Conservation (phyloP, 768 basidiomycete genomes). For the Amanita subjunquillea region DNA sequence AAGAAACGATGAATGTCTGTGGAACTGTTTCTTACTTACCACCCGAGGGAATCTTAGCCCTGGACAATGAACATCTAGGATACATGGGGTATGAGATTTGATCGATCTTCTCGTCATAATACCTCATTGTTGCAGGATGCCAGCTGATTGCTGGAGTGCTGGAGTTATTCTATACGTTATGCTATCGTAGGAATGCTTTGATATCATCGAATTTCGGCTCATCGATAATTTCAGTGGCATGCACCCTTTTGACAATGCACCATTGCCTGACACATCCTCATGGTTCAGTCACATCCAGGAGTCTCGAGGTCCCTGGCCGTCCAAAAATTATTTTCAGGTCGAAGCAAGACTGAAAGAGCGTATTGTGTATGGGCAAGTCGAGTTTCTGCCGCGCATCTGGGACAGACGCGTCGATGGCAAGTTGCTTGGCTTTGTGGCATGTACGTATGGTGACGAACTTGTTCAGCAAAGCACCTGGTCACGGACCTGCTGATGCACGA, state of each 20-base stretch:
- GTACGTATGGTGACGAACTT: neutral
- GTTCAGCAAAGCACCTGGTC: slow-evolving; percentile 49
- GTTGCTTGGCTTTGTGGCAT: slow-evolving; percentile 7
- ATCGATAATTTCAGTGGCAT: slow-evolving; percentile 35
- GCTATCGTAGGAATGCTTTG: slow-evolving; percentile 50
- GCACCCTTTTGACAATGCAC: slow-evolving; percentile 69
- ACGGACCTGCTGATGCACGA: slow-evolving; percentile 51
- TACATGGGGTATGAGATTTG: slow-evolving; percentile 37
- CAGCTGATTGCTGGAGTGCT: slow-evolving; percentile 86
- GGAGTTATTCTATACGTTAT: slow-evolving; percentile 78
- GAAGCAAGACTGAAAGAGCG: slow-evolving; percentile 59
- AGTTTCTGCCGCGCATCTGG: slow-evolving; percentile 52
- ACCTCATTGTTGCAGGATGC: slow-evolving; percentile 42
- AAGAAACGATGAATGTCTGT: slow-evolving; percentile 78
- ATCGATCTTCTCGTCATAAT: neutral
- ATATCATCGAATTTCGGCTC: neutral
- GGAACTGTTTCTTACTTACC: slow-evolving; percentile 85
- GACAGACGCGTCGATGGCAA: slow-evolving; percentile 45
- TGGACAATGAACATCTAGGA: slow-evolving; percentile 64
- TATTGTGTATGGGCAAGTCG: slow-evolving; percentile 52
- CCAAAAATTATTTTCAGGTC: slow-evolving; percentile 32
- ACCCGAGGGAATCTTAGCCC: slow-evolving; percentile 73
- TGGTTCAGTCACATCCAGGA: slow-evolving; percentile 26
- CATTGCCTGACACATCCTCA: slow-evolving; percentile 20
- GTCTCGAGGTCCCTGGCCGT: slow-evolving; percentile 27